Evolutionary conservation across 768 basidiomycete species (phyloP).

Genomic region (Cyclocybe cylindracea): DNA sequence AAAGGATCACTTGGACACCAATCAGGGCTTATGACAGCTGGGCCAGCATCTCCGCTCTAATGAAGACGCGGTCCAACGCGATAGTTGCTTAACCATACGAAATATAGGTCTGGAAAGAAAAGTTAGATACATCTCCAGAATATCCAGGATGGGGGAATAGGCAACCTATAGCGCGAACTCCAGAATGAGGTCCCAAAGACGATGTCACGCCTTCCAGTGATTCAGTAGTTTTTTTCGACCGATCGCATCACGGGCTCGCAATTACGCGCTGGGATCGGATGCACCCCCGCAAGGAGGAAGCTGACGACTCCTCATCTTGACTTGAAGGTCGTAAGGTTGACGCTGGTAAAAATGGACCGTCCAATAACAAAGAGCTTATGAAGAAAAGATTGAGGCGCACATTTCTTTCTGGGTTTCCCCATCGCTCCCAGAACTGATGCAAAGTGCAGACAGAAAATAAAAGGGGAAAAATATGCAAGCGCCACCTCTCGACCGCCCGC

Average conservation of each 20-base stretch:
- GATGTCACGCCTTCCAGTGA: slow-evolving; percentile 22
- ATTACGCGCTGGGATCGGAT: slow-evolving; percentile 7
- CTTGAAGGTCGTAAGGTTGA: slow-evolving; percentile 10
- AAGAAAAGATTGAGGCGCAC: slow-evolving; percentile 21
- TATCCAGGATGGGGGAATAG: not conserved
- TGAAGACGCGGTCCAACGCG: slow-evolving; percentile 13
- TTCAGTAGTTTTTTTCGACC: slow-evolving; percentile 24
- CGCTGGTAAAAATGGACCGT: not conserved
- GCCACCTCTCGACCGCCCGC: slow-evolving; percentile 34
- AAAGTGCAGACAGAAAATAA: not conserved
- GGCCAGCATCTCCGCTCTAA: slow-evolving; percentile 34
- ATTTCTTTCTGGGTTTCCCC: slow-evolving; percentile 36
- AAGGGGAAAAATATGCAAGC: not conserved
- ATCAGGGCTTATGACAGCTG: slow-evolving; percentile 35
- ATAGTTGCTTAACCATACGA: slow-evolving; percentile 17
- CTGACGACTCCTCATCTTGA: slow-evolving; percentile 12
- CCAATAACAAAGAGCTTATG: not conserved
- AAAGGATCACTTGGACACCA: slow-evolving; percentile 26
- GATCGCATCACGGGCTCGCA: slow-evolving; percentile 12
- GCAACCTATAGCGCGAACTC: slow-evolving; percentile 27
- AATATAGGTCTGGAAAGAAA: slow-evolving; percentile 15
- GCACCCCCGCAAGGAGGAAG: slow-evolving; percentile 11
- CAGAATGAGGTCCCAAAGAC: slow-evolving; percentile 26
- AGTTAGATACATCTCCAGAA: not conserved
- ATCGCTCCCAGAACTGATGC: slow-evolving; percentile 43